Evolutionary conservation across 108 stramenopile genomes (phyloP).

Genomic region (Nitzschia putrida): DNA sequence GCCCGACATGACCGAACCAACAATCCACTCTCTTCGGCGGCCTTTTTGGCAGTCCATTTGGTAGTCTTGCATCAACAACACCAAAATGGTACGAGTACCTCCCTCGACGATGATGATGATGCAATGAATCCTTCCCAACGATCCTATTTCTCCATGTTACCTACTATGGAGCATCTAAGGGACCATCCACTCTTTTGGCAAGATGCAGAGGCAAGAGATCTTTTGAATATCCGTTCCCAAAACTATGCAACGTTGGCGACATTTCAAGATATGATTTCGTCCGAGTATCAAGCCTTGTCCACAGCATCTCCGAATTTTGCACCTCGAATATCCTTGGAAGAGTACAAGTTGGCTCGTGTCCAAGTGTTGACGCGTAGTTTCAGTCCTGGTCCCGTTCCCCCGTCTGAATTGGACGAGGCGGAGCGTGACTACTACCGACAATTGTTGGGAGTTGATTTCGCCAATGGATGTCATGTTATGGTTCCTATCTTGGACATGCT

Average conservation of each 20-base stretch:
- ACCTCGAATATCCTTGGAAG: constrained; percentile 37
- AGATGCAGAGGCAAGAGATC: constrained; percentile 33
- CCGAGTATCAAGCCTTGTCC: constrained; percentile 68
- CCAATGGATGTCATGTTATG: constrained; percentile 69
- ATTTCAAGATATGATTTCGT: constrained; percentile 60
- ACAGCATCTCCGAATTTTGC: constrained; percentile 45
- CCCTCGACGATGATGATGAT: background rate
- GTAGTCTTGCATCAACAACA: constrained; percentile 21
- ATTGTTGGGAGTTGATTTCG: constrained; percentile 31
- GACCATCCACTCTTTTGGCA: constrained; percentile 73
- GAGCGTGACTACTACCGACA: constrained; percentile 35
- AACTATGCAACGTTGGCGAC: constrained; percentile 50
- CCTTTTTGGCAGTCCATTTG: constrained; percentile 68
- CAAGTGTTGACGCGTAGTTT: constrained; percentile 78
- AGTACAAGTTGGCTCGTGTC: constrained; percentile 64
- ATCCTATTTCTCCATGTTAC: constrained; percentile 48
- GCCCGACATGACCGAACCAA: constrained; percentile 54
- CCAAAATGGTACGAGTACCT: background rate
- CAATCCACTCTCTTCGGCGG: constrained; percentile 65
- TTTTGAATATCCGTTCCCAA: constrained; percentile 45
- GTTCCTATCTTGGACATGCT: constrained; percentile 83
- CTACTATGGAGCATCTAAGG: constrained; percentile 49
- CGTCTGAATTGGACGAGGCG: background rate
- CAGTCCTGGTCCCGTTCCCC: constrained; percentile 38
- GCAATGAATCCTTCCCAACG: background rate